Conservation (phyloP, 176 grass and related monocot species). For the Eremochloa ophiuroides region DNA sequence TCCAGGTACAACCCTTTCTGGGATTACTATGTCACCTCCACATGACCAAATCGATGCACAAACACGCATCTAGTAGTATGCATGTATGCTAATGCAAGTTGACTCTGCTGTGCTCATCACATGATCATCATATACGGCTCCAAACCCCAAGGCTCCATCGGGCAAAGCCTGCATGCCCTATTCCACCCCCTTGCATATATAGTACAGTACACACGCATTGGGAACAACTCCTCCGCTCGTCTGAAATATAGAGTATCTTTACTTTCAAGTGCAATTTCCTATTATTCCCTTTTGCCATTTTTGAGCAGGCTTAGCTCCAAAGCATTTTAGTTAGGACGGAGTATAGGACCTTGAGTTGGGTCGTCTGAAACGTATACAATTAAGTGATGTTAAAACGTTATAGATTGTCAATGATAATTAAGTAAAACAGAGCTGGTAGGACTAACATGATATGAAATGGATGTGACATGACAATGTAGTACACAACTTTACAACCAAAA, state of each 20-base stretch:
- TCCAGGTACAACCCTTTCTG: conserved; percentile 57
- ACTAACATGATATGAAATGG: neutral
- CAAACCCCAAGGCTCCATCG: conserved; percentile 56
- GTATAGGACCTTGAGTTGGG: neutral
- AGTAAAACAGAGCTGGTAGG: neutral
- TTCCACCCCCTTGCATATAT: conserved; percentile 4
- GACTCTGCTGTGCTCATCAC: conserved; percentile 37
- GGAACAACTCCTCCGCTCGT: conserved; percentile 37
- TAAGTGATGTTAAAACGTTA: neutral
- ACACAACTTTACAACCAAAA: neutral
- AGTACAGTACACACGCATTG: conserved; percentile 28
- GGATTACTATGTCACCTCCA: conserved; percentile 64
- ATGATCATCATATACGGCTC: conserved; percentile 36
- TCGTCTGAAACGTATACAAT: neutral
- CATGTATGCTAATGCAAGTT: conserved; percentile 30
- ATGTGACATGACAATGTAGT: neutral
- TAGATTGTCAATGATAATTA: too few species aligned
- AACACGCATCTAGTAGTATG: conserved; percentile 30
- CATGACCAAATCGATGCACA: conserved; percentile 51
- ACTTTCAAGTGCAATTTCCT: neutral
- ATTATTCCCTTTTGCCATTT: neutral
- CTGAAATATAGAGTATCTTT: conserved; percentile 6
- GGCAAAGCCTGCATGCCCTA: conserved; percentile 1
- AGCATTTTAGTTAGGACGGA: neutral
- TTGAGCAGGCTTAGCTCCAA: neutral